Evolutionary conservation across 1,139 yeast genomes (phyloP), one percentile per base, ranked within the genome.

Genomic region (Taphrina pruni): DNA sequence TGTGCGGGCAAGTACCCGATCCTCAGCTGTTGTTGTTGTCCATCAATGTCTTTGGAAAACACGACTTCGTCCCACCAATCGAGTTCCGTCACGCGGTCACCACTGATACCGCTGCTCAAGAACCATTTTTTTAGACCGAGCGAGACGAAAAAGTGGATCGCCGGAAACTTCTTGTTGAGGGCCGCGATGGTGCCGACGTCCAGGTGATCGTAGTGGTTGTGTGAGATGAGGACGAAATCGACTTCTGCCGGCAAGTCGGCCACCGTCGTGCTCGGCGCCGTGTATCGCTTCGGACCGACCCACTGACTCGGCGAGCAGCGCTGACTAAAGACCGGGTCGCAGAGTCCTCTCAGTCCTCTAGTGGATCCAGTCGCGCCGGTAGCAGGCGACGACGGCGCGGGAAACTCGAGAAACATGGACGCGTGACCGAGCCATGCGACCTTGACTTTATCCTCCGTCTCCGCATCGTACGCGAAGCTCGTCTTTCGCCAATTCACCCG

Each of bases 1-100:
- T 93, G 93, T 0, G 97, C 92, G 0, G 98, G 98, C 0, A 95
- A 84, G 32, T 69, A 71, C 11, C 70, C 52, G n/a, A 71, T 20
- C 7, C 70, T 66, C 14, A 70, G 67, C 8, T 41, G 32, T 41
- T 43, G 60, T 2, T 20, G 45, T n/a, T 50, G 54, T 12, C 69
- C 72, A 48, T 45, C 38, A 11, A 43, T n/a, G 11, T 43, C 38
- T 35, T 45, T 55, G 35, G 45, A 35, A 35, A 32, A 54, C n/a
- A 46, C 17, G 2, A 84, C 77, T 21, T 84, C 81, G 66, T 92
- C 94, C 98, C 98, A 93, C 98, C 98, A 93, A 74, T 90, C 89
- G 85, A 93, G 82, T 77, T 93, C 98, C 1, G 87, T 80, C 36
- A 71, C 21, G 20, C 38, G 46, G 1, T 82, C 80, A 46, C 84